phyloP scores from a whole-genome alignment of 2,329 filamentous ascomycete species.

The Colletotrichum navitas region DNA sequence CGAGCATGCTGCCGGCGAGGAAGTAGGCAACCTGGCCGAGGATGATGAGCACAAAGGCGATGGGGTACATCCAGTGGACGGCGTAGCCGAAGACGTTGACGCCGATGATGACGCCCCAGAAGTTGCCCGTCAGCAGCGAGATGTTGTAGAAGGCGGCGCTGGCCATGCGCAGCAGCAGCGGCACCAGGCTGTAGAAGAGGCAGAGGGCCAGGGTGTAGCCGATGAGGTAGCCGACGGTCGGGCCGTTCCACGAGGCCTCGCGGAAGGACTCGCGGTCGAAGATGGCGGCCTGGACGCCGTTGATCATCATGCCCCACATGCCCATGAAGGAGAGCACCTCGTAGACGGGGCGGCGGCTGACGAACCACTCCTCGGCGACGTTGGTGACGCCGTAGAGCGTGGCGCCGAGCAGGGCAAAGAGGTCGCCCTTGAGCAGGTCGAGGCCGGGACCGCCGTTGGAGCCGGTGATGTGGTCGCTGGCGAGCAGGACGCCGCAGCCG shows the following conservation, averaged over 20 bases:
- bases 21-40: slow-evolving; percentile 90
- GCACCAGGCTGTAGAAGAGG: slow-evolving; percentile 89
- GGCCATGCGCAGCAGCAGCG: slow-evolving; percentile 88
- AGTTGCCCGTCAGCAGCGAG: slow-evolving; percentile 91
- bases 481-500: slow-evolving; percentile 89
- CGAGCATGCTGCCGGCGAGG: slow-evolving; percentile 82
- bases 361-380: slow-evolving; percentile 94
- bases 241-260: slow-evolving; percentile 72
- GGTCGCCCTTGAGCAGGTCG: slow-evolving; percentile 89
- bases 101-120: slow-evolving; percentile 96
- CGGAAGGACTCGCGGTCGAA: slow-evolving; percentile 86
- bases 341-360: slow-evolving; percentile 87
- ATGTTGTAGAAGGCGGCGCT: slow-evolving; percentile 98
- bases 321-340: slow-evolving; percentile 94
- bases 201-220: slow-evolving; percentile 88
- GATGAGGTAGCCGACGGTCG: slow-evolving; percentile 84
- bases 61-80: slow-evolving; percentile 93
- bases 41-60: slow-evolving; percentile 94
- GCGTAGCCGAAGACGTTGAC: slow-evolving; percentile 83
- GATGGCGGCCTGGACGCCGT: slow-evolving; percentile 89
- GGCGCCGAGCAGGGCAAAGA: slow-evolving; percentile 90
- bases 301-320: slow-evolving; percentile 90
- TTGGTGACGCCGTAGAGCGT: slow-evolving; percentile 93
- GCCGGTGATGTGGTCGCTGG: slow-evolving; percentile 86
- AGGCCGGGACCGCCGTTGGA: slow-evolving; percentile 74